Percentiles rank a stretch among this genome's conserved stretches.
phyloP scores from a whole-genome alignment of 345 rosid species.

The Hirschfeldia incana region DNA sequence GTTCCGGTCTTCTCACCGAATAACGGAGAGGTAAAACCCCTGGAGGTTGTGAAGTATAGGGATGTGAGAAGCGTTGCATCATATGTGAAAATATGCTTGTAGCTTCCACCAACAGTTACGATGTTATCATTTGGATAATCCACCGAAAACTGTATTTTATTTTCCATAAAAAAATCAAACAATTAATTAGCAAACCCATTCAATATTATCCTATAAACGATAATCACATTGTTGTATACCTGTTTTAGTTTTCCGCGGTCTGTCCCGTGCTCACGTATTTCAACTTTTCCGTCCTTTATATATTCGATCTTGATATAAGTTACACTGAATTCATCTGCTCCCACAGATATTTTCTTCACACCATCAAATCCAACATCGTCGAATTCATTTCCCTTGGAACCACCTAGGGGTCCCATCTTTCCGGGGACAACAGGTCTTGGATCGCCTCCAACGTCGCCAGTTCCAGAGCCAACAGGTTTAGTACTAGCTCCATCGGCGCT shows the following conservation, averaged over 20 bases:
- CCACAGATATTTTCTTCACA: conserved; percentile 23
- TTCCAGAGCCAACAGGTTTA: too few relatives aligned
- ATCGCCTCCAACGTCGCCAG: not conserved
- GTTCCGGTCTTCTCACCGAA: not conserved
- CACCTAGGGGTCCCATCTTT: conserved; percentile 22
- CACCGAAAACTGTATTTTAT: conserved; percentile 14
- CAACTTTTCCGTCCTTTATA: conserved; percentile 16
- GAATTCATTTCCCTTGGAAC: conserved; percentile 19
- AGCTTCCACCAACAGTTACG: not conserved
- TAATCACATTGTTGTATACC: not conserved
- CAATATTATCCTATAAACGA: not conserved
- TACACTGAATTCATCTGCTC: conserved; percentile 1
- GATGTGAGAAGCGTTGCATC: not conserved
- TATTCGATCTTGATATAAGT: conserved; percentile 29
- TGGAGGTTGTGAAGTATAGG: not conserved
- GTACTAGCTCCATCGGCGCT: too few relatives aligned
- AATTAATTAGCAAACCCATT: not conserved
- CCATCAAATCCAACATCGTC: conserved; percentile 32
- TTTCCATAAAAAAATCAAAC: not conserved
- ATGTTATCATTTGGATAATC: not conserved
- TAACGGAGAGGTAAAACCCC: not conserved
- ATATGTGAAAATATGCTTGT: not conserved
- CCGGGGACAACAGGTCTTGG: not conserved
- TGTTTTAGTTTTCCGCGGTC: conserved; percentile 3
- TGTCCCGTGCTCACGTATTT: conserved; percentile 20